A percentile compares a stretch with the other conserved stretches of the same genome.
Conservation (phyloP, 108 stramenopile species). For the Nitzschia sp. region DNA sequence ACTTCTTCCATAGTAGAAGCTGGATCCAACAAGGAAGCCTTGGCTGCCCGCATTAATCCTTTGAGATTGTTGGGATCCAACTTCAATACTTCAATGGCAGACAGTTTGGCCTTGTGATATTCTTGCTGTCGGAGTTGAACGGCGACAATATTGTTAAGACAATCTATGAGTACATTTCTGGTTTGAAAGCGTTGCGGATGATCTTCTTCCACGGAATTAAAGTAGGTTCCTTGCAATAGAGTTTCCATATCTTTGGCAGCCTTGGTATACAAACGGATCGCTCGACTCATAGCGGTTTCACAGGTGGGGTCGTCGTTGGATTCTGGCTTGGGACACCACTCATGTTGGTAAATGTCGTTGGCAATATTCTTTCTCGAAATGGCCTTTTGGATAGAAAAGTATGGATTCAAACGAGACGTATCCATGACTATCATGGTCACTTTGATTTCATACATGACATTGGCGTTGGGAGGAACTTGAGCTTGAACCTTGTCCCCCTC, state of each 20-base stretch:
- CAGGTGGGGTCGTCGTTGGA: constrained; percentile 15
- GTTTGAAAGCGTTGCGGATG: constrained; percentile 42
- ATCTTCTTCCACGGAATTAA: constrained; percentile 25
- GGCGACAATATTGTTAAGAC: constrained; percentile 53
- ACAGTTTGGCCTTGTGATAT: constrained; percentile 49
- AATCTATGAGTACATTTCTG: constrained; percentile 44
- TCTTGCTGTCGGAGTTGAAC: constrained; percentile 46
- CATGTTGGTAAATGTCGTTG: constrained; percentile 52
- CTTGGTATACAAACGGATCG: constrained; percentile 33
- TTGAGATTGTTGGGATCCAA: constrained; percentile 51
- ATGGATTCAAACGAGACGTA: constrained; percentile 46
- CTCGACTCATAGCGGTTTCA: constrained; percentile 32
- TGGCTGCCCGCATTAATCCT: constrained; percentile 51
- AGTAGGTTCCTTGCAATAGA: constrained; percentile 35
- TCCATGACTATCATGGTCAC: constrained; percentile 38
- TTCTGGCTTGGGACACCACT: constrained; percentile 25
- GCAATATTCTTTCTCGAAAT: constrained; percentile 45
- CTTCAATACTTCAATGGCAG: constrained; percentile 46
- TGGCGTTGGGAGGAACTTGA: constrained; percentile 46
- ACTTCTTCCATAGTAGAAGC: constrained; percentile 51
- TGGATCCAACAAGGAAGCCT: constrained; percentile 46
- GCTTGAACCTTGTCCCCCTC: not conserved
- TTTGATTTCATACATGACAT: constrained; percentile 42
- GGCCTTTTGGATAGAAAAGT: constrained; percentile 48
- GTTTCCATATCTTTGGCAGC: constrained; percentile 35